Conservation (phyloP, 2,329 filamentous ascomycete genomes). For the Cladosporium sp. region DNA sequence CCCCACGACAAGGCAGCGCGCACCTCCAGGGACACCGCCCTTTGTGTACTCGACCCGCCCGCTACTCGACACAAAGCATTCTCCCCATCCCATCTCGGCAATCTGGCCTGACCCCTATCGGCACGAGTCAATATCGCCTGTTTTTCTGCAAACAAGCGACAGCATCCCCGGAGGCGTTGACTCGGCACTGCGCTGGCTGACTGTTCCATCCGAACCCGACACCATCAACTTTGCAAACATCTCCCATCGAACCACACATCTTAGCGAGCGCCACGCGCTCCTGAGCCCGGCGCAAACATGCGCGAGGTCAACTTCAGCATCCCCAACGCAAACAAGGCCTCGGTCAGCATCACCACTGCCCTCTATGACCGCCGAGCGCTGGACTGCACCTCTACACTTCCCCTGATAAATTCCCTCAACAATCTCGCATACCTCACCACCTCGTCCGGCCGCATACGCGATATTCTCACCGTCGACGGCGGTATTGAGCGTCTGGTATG, state of each 20-base stretch:
- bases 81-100: not conserved
- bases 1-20: slow-evolving; percentile 13
- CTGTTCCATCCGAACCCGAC: not conserved
- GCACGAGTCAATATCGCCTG: not conserved
- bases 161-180: not conserved
- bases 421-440: slow-evolving; percentile 98
- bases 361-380: slow-evolving; percentile 96
- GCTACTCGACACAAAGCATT: slow-evolving; percentile 13
- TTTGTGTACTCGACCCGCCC: slow-evolving; percentile 14
- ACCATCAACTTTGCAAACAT: slow-evolving; percentile 12
- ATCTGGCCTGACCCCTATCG: not conserved
- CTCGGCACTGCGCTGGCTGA: slow-evolving; percentile 12
- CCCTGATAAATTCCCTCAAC: slow-evolving; percentile 97
- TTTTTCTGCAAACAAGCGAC: slow-evolving; percentile 14
- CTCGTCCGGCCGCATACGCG: slow-evolving; percentile 92
- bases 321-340: slow-evolving; percentile 98
- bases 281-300: slow-evolving; percentile 63
- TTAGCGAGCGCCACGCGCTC: slow-evolving; percentile 15
- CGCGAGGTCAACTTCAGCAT: slow-evolving; percentile 99
- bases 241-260: slow-evolving; percentile 8
- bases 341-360: slow-evolving; percentile 96
- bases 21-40: slow-evolving; percentile 12
- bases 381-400: slow-evolving; percentile 96
- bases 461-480: slow-evolving; percentile 97
- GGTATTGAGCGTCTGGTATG: slow-evolving; percentile 94